These are phyloP conservation scores for Auriscalpium orientale DNA, from an alignment of 768 basidiomycete species.

Conservation along the genomic window DNA sequence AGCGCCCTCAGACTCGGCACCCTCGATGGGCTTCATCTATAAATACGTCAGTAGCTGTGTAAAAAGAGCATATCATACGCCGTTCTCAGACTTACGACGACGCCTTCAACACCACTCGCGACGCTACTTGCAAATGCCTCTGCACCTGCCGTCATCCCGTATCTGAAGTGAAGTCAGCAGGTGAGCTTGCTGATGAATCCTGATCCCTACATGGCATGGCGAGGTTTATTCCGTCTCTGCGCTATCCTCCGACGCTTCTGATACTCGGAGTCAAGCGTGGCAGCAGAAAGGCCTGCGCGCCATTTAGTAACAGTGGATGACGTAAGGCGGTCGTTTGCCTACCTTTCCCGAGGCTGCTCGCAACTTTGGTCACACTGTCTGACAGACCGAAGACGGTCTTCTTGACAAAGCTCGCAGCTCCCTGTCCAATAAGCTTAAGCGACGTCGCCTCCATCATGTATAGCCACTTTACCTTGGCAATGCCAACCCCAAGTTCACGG, in stretches of 20 bases:
- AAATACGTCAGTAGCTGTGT: not conserved
- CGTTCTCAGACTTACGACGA: conserved; percentile 52
- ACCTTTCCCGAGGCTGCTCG: conserved; percentile 97
- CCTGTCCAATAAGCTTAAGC: conserved; percentile 38
- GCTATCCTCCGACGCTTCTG: conserved; percentile 83
- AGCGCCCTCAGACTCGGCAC: conserved; percentile 90
- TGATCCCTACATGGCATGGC: conserved; percentile 78
- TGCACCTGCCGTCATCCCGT: conserved; percentile 93
- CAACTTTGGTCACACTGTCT: conserved; percentile 97
- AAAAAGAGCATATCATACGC: not conserved
- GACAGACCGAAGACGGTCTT: conserved; percentile 96
- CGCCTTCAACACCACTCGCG: conserved; percentile 92
- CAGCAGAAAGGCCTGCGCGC: conserved; percentile 78
- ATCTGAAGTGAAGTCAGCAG: conserved; percentile 36
- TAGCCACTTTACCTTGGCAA: conserved; percentile 66
- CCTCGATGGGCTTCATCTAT: conserved; percentile 94
- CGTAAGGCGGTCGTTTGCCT: not conserved
- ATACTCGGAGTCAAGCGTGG: conserved; percentile 94
- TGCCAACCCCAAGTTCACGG: conserved; percentile 86
- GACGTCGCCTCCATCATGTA: not conserved
- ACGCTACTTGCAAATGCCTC: conserved; percentile 92
- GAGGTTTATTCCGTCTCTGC: conserved; percentile 88
- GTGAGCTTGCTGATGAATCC: not conserved
- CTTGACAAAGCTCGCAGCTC: conserved; percentile 96
- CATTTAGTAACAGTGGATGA: not conserved